These are phyloP conservation scores for Phytopythium kandeliae DNA, from an alignment of 352 stramenopile genomes.

Conservation along the genomic window DNA sequence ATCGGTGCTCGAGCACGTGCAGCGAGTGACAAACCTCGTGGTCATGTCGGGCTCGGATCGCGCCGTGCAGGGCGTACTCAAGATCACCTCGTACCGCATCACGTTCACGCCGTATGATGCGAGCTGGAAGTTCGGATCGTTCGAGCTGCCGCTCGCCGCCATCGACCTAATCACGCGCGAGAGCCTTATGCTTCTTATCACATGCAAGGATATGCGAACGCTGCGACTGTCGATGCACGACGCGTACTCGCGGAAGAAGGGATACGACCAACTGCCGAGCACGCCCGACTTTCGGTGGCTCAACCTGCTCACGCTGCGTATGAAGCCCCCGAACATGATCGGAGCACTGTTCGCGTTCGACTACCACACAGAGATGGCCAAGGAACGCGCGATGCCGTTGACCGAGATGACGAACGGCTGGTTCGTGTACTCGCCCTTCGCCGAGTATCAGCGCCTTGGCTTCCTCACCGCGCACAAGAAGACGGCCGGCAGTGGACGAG, in stretches of 20 bases:
- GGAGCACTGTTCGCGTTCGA: slow-evolving; percentile 75
- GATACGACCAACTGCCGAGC: slow-evolving; percentile 67
- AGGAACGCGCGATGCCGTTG: slow-evolving; percentile 21
- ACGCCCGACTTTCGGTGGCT: slow-evolving; percentile 78
- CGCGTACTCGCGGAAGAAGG: slow-evolving; percentile 79
- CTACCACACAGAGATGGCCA: slow-evolving; percentile 65
- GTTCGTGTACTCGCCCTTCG: slow-evolving; percentile 77
- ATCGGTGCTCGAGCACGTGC: slow-evolving; percentile 68
- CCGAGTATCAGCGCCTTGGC: slow-evolving; percentile 78
- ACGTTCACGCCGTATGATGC: slow-evolving; percentile 82
- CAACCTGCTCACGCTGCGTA: slow-evolving; percentile 68
- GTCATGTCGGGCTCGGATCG: slow-evolving; percentile 81
- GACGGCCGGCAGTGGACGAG: slow-evolving; percentile 16
- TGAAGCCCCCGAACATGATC: slow-evolving; percentile 79
- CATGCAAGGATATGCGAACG: slow-evolving; percentile 77
- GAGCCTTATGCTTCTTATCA: slow-evolving; percentile 73
- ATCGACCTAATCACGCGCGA: slow-evolving; percentile 78
- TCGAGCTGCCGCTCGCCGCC: slow-evolving; percentile 72
- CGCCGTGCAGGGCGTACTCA: slow-evolving; percentile 77
- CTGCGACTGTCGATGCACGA: slow-evolving; percentile 82
- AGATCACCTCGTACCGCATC: slow-evolving; percentile 81
- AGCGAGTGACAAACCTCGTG: slow-evolving; percentile 83
- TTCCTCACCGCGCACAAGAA: slow-evolving; percentile 55
- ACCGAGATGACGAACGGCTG: slow-evolving; percentile 68
- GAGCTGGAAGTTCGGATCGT: slow-evolving; percentile 81